Evolutionary conservation across 352 stramenopile genomes (phyloP).

Genomic region (Phytophthora sp.): DNA sequence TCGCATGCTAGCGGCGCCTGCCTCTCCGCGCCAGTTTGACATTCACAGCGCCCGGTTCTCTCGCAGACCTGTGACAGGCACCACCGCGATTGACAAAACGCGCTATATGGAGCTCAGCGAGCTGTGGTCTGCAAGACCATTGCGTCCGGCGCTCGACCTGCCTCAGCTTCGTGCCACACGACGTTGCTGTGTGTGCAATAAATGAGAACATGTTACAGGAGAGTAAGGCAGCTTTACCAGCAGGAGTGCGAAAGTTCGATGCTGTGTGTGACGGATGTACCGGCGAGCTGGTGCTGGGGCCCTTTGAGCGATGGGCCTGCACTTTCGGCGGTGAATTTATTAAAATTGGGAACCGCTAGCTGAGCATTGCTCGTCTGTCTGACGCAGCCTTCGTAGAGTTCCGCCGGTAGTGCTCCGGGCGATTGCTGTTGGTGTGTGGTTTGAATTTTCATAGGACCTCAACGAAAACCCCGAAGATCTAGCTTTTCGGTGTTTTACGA

Average conservation of each 20-base stretch:
- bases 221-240: too few species aligned
- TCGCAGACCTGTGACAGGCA: not conserved
- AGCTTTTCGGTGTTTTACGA: too few species aligned
- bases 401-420: not conserved
- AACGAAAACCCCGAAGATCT: too few species aligned
- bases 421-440: not conserved
- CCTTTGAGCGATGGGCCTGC: not conserved
- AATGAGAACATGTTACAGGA: too few species aligned
- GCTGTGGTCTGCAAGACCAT: not conserved
- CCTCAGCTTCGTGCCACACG: too few species aligned
- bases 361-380: not conserved
- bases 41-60: not conserved
- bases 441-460: too few species aligned
- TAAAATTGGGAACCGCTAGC: not conserved
- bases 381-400: not conserved
- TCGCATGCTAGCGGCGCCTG: conserved; percentile 6
- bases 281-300: not conserved
- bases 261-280: not conserved
- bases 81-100: not conserved
- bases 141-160: too few species aligned
- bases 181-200: too few species aligned
- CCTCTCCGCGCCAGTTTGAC: conserved; percentile 4
- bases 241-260: too few species aligned
- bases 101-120: not conserved
- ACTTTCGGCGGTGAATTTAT: conserved; percentile 12